Evolutionary conservation across 106 monocot genomes (phyloP).

Genomic region (Platanthera zijinensis): DNA sequence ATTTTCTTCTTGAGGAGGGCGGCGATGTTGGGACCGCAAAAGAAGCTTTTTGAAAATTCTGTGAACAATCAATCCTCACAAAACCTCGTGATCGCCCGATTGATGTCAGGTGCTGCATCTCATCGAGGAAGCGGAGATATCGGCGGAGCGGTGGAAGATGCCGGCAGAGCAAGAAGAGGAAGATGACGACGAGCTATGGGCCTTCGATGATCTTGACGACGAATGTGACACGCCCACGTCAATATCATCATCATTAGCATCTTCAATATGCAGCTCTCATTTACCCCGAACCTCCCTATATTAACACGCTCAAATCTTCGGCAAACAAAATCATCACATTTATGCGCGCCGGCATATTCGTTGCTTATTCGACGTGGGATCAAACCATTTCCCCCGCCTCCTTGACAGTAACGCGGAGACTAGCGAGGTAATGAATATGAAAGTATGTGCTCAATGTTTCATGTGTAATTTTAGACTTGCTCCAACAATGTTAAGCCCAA

Average conservation of each 20-base stretch:
- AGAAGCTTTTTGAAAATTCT: too few relatives aligned
- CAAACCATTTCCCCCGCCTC: not conserved
- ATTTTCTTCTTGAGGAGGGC: too few relatives aligned
- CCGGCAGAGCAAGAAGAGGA: slow-evolving; percentile 41
- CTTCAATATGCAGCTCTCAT: slow-evolving; percentile 8
- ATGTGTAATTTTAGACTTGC: not conserved
- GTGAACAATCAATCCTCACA: too few relatives aligned
- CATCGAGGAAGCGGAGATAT: slow-evolving; percentile 33
- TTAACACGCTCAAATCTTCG: not conserved
- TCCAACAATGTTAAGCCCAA: not conserved
- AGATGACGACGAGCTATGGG: slow-evolving; percentile 32
- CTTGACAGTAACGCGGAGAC: not conserved
- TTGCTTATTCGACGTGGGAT: not conserved
- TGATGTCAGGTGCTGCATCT: slow-evolving; percentile 52
- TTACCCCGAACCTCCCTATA: not conserved
- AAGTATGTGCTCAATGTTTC: not conserved
- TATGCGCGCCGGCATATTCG: not conserved
- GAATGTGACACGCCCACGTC: slow-evolving; percentile 21
- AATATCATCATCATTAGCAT: slow-evolving; percentile 28
- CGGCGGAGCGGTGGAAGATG: slow-evolving; percentile 40
- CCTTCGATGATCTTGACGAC: slow-evolving; percentile 47
- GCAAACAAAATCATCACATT: not conserved
- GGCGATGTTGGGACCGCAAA: too few relatives aligned
- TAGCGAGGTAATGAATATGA: not conserved
- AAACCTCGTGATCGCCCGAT: not conserved